These are phyloP conservation scores for Dioscorea zingiberensis DNA, from an alignment of 106 monocot genomes.

Conservation along the genomic window DNA sequence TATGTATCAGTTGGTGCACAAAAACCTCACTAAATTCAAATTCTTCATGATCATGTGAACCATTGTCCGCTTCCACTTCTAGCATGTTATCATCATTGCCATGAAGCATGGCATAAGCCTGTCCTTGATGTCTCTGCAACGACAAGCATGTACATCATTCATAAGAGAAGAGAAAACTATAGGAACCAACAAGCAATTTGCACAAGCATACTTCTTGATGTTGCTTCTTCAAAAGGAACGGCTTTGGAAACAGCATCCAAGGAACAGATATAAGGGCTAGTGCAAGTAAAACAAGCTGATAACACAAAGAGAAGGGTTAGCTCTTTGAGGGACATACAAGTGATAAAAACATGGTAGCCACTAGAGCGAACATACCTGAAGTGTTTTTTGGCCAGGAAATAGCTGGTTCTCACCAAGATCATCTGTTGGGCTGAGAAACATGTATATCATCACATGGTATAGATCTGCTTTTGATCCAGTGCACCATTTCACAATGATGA, in stretches of 20 bases:
- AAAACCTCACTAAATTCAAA: slow-evolving; percentile 97
- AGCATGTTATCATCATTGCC: slow-evolving; percentile 54
- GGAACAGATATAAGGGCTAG: slow-evolving; percentile 89
- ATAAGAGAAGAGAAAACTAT: neutral
- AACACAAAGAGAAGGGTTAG: neutral
- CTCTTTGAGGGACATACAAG: too few species aligned
- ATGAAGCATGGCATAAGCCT: slow-evolving; percentile 67
- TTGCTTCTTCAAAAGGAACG: slow-evolving; percentile 55
- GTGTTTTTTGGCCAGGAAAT: slow-evolving; percentile 74
- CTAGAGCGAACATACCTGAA: slow-evolving; percentile 44
- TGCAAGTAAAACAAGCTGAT: slow-evolving; percentile 75
- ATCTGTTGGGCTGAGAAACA: slow-evolving; percentile 98
- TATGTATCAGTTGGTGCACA: slow-evolving; percentile 97
- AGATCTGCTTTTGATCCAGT: slow-evolving; percentile 91
- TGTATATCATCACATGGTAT: slow-evolving; percentile 99
- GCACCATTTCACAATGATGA: slow-evolving; percentile 94
- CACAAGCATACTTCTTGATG: slow-evolving; percentile 34
- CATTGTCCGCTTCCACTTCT: slow-evolving; percentile 53
- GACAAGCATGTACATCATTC: neutral
- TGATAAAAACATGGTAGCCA: too few species aligned
- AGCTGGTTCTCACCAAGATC: slow-evolving; percentile 97
- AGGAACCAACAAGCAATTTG: neutral
- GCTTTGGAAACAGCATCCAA: slow-evolving; percentile 80
- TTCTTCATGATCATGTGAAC: slow-evolving; percentile 69
- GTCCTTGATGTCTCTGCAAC: slow-evolving; percentile 88